Evolutionary conservation across 1,284 basidiomycete genomes (phyloP).

Genomic region (Trichosporon ovoides): DNA sequence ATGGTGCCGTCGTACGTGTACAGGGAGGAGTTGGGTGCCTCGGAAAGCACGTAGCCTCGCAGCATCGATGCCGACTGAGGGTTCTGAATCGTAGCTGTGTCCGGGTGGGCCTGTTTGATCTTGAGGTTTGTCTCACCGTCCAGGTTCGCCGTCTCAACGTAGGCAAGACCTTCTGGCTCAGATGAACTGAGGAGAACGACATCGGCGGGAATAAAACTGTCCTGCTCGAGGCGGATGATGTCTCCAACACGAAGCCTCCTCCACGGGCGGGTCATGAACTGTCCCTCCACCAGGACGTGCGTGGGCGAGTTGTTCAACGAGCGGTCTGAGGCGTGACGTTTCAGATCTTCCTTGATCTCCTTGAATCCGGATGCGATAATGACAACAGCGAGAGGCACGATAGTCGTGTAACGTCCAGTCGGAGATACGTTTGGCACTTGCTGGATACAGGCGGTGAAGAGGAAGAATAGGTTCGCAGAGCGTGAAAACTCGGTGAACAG

Average conservation of each 20-base stretch:
- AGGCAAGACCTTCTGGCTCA: constrained; percentile 95
- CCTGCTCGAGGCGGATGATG: constrained; percentile 79
- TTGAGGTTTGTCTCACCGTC: constrained; percentile 99
- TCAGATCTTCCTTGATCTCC: constrained; percentile 86
- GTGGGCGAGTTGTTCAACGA: constrained; percentile 82
- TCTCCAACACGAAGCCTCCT: constrained; percentile 86
- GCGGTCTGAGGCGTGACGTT: constrained; percentile 91
- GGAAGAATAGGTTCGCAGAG: constrained; percentile 98
- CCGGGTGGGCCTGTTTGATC: constrained; percentile 90
- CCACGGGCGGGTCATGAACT: constrained; percentile 77
- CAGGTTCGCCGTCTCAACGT: constrained; percentile 95
- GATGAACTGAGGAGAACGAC: constrained; percentile 80
- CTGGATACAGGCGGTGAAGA: constrained; percentile 96
- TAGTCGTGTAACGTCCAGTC: constrained; percentile 92
- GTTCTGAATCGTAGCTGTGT: constrained; percentile 71
- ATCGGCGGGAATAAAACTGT: constrained; percentile 96
- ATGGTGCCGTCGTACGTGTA: constrained; percentile 88
- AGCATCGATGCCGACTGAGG: constrained; percentile 69
- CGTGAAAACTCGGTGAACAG: constrained; percentile 67
- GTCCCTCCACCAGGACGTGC: constrained; percentile 65
- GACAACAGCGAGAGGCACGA: constrained; percentile 83
- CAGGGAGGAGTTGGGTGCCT: constrained; percentile 95
- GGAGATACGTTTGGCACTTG: constrained; percentile 98
- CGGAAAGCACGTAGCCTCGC: constrained; percentile 78
- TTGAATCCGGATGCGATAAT: constrained; percentile 94